Evolutionary conservation across 2,329 filamentous ascomycete species (phyloP).

Genomic region (Plectosphaerella plurivora): DNA sequence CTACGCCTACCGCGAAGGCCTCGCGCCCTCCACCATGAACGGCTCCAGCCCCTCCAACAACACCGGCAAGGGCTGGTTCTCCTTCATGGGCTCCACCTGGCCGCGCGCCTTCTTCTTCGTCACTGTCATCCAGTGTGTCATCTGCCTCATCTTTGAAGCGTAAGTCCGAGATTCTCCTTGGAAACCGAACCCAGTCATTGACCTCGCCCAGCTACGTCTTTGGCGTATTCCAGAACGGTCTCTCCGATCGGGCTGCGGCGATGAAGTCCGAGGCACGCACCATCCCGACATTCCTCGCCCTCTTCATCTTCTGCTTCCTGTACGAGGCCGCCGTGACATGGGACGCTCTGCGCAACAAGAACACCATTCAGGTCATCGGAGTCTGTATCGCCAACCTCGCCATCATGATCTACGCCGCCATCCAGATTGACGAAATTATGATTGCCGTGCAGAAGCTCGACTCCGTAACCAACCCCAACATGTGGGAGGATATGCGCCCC

Average conservation of each 20-base stretch:
- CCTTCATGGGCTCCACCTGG: conserved; percentile 80
- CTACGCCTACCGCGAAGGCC: conserved; percentile 29
- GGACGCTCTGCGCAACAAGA: conserved; percentile 90
- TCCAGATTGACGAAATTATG: conserved; percentile 87
- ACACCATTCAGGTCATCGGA: conserved; percentile 97
- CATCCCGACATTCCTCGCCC: conserved; percentile 90
- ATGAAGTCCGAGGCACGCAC: conserved; percentile 55
- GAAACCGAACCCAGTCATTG: not conserved
- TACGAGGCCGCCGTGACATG: conserved; percentile 88
- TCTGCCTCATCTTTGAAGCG: conserved; percentile 83
- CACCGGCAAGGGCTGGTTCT: conserved; percentile 38
- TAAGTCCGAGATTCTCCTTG: conserved; percentile 41
- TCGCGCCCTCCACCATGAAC: conserved; percentile 24
- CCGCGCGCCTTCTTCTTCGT: conserved; percentile 79
- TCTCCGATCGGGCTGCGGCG: conserved; percentile 43
- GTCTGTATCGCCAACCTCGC: conserved; percentile 90
- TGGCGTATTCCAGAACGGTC: conserved; percentile 70
- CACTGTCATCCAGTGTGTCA: conserved; percentile 69
- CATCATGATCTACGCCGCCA: conserved; percentile 85
- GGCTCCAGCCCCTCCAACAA: conserved; percentile 13
- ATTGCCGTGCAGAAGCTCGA: conserved; percentile 62
- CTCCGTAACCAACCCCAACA: conserved; percentile 31
- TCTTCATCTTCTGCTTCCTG: conserved; percentile 96
- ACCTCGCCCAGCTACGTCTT: conserved; percentile 67
- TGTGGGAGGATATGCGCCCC: conserved; percentile 68